phyloP scores from a whole-genome alignment of 2,329 filamentous ascomycete species.

The Amauroascus verrucosus region DNA sequence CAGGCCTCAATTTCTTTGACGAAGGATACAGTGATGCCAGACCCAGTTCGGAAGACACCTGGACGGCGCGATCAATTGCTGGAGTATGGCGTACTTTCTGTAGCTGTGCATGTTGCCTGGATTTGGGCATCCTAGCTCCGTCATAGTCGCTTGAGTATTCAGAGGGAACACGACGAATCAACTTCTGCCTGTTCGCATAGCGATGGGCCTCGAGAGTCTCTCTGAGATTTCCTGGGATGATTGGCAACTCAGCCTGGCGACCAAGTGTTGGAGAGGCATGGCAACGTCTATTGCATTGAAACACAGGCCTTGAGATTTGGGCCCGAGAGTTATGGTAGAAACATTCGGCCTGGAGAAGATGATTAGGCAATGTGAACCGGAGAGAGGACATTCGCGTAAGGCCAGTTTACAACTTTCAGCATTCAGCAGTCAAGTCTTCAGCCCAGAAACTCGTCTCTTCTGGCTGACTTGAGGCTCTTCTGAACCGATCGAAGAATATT shows the following conservation, averaged over 20 bases:
- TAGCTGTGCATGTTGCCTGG: not conserved
- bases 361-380: not conserved
- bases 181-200: constrained; percentile 21
- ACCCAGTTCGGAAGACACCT: not conserved
- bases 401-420: not conserved
- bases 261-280: constrained; percentile 10
- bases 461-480: too few species aligned
- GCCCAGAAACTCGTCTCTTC: too few species aligned
- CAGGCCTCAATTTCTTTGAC: constrained; percentile 1
- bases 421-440: not conserved
- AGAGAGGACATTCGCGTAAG: not conserved
- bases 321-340: constrained; percentile 10
- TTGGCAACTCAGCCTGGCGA: constrained; percentile 5
- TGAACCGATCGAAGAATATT: too few species aligned
- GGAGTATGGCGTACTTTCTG: not conserved
- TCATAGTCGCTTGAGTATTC: not conserved
- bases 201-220: constrained; percentile 30
- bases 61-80: not conserved
- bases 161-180: constrained; percentile 1
- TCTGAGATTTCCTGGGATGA: constrained; percentile 23
- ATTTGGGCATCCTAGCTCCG: not conserved
- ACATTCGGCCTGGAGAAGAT: constrained; percentile 5
- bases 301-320: constrained; percentile 2
- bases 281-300: constrained; percentile 15
- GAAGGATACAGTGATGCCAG: not conserved